Base-by-base conservation (phyloP, 2,329 filamentous ascomycete species). In the Aschersonia sp. region DNA sequence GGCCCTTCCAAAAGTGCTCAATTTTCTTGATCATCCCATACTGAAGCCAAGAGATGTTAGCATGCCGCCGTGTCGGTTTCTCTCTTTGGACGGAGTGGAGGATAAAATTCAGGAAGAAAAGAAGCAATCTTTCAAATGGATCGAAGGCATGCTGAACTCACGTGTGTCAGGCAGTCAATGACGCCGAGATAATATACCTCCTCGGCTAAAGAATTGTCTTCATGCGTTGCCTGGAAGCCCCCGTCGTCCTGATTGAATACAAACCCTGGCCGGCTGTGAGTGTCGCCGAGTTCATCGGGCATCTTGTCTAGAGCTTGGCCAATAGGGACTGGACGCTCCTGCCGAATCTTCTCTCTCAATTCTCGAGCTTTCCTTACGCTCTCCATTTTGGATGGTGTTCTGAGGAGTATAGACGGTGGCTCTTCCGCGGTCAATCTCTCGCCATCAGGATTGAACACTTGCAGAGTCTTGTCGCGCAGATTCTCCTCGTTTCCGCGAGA, bases 101-200 rank as follows among this genome's bases (percentile, higher is more conserved):
- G 10, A 38, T 10, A 10, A 10, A 38, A 38, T 38, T 6, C 6
- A 10, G 10, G 6, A 10, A 38, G 32, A 38, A 38, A 38, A 10
- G 32, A 6, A 38, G 32, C 6, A 6, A 38, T 38, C 20, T 20
- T 20, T 20, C 20, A 20, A 20, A 20, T 20, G 20, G 20, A 20
- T 20, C 20, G 20, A 38, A 38, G 40, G 20, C 40, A 42, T 12
- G 7, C 7, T 10, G 20, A 10, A 78, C 86, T 79, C 75, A 94
- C 89, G 64, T 96, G 88, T 57, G 92, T 98, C 58, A 98, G 72
- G 65, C 92, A 98, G 66, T 98, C 92, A 64, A 98, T 98, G 57
- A 98, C 94, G 38, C 92, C 94, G 5, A 98, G 78, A 62, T 98
- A 98, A 66, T 98, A 98, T 42, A 98, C 89, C 66, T 95, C 88